Evolutionary conservation across 208 protist genomes (phyloP), one percentile per base, ranked within the genome.

Genomic region (Leishmania tropica): DNA sequence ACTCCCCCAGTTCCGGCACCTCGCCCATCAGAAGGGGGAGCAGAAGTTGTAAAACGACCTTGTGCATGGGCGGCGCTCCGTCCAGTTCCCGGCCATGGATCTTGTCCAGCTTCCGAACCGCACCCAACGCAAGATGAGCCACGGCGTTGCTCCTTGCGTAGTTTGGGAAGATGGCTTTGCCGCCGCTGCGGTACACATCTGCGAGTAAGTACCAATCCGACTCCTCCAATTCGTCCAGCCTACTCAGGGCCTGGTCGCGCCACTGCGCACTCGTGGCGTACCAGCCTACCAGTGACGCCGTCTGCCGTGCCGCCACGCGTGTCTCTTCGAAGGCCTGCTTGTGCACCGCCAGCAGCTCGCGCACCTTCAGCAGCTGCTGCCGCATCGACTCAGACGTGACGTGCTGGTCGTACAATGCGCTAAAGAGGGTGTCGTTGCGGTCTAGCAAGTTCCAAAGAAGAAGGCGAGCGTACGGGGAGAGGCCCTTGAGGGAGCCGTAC

Each of bases 221-320:
- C 65, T 95, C 93, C 37, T 95, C 91, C 13, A 89, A 53, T 31
- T 90, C 88, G 37, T 90, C 87, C n/a, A 96, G 83, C 48, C 83
- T 85, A 65, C 80, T 81, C 56, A 95, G 76, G 3, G 90, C 88
- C 81, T 96, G 92, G 81, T 97, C 94, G 11, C 94, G 83, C 93
- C 94, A 97, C 79, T 96, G 94, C 37, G 94, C 94, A 75, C 93
- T 96, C 35, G 91, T 81, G 7, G 94, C 93, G 75, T 89, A 93
- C 93, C 94, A 97, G 21, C 90, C 90, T 56, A 96, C 81, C n/a
- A 89, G 88, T 35, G 88, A 83, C 19, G 92, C 92, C 5, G 85
- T 84, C 42, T 89, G 79, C 10, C 94, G 88, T 17, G 88, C 85
- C 3, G 80, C 78, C 2, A 71, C 80, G 2, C 94, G 90, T 56